Evolutionary conservation across 169 alveolate species (phyloP).

Genomic region (Cryptosporidium canis): DNA sequence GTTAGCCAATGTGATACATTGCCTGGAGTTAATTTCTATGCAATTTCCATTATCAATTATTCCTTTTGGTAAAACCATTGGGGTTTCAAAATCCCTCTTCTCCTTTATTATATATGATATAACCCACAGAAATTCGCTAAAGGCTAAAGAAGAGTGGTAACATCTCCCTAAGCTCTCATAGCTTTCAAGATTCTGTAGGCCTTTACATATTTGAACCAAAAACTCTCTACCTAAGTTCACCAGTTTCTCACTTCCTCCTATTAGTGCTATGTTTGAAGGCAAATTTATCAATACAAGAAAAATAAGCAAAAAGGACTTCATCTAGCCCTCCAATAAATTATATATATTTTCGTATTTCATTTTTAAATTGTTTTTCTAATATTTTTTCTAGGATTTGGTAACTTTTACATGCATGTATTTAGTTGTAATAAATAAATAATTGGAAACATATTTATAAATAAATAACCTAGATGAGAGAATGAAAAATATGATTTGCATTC

Average conservation of each 20-base stretch:
- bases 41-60: not conserved
- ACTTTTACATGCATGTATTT: not conserved
- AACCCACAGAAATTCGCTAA: conserved; percentile 60
- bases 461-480: not conserved
- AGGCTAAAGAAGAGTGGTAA: conserved; percentile 21
- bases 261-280: not conserved
- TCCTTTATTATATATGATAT: conserved; percentile 16
- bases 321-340: not conserved
- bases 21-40: not conserved
- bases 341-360: not conserved
- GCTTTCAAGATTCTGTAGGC: not conserved
- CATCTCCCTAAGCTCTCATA: not conserved
- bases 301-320: not conserved
- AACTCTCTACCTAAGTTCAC: not conserved
- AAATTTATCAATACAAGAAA: not conserved
- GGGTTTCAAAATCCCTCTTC: not conserved
- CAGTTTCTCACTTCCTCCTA: not conserved
- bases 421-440: not conserved
- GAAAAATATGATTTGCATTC: too few relatives aligned
- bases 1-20: conserved; percentile 38
- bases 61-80: conserved; percentile 18
- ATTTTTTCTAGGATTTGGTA: not conserved
- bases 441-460: not conserved
- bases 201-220: conserved; percentile 2
- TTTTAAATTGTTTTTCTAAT: not conserved